Evolutionary conservation across 2,329 filamentous ascomycete species (phyloP).

Genomic region (Arthrobotrys conoides): DNA sequence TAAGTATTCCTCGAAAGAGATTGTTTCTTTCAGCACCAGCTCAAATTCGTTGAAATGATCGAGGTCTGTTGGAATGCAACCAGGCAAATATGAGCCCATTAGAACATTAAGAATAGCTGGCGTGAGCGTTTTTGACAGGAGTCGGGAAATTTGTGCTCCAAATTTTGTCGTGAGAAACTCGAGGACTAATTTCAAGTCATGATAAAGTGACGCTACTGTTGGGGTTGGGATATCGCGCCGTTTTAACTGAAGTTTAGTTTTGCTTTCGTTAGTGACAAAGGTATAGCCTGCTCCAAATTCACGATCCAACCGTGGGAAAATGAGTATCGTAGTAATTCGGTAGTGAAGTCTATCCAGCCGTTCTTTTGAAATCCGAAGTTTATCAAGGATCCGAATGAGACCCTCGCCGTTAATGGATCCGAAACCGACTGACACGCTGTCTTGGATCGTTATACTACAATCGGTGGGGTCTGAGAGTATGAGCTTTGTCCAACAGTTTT

Average conservation of each 20-base stretch:
- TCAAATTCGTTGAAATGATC: conserved; percentile 80
- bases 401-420: conserved; percentile 75
- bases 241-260: conserved; percentile 39
- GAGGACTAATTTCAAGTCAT: conserved; percentile 69
- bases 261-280: conserved; percentile 66
- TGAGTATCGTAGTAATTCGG: conserved; percentile 61
- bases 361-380: conserved; percentile 72
- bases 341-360: conserved; percentile 63
- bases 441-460: conserved; percentile 73
- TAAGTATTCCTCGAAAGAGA: conserved; percentile 76
- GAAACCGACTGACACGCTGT: conserved; percentile 69
- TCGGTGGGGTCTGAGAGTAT: conserved; percentile 75
- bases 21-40: conserved; percentile 75
- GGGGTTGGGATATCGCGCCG: conserved; percentile 53
- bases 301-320: conserved; percentile 62
- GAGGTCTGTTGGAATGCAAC: conserved; percentile 81
- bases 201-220: conserved; percentile 66
- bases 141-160: conserved; percentile 69
- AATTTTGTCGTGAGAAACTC: conserved; percentile 71
- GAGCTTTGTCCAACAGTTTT: conserved; percentile 79
- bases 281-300: conserved; percentile 55
- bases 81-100: conserved; percentile 80
- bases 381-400: conserved; percentile 73
- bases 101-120: conserved; percentile 78
- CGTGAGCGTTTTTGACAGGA: conserved; percentile 79